A percentile compares a stretch with the other conserved stretches of the same genome.
Conservation (phyloP, 1,284 basidiomycete genomes). For the Boletus albobrunnescens region DNA sequence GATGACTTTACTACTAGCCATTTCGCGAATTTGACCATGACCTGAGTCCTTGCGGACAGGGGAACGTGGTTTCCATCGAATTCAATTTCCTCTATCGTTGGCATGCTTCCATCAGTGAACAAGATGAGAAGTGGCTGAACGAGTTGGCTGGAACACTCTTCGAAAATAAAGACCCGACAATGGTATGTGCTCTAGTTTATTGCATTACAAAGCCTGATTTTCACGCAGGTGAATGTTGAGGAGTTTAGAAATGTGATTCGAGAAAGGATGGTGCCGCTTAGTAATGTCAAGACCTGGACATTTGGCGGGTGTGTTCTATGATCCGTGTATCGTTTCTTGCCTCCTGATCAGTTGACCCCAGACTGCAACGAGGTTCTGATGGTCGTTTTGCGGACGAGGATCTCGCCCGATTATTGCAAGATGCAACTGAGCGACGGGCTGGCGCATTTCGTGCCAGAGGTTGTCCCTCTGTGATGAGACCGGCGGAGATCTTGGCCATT, state of each 20-base stretch:
- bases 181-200: conserved; percentile 28
- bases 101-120: conserved; percentile 63
- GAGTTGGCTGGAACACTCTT: conserved; percentile 46
- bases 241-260: conserved; percentile 43
- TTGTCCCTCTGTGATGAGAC: conserved; percentile 61
- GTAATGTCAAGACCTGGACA: conserved; percentile 44
- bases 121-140: conserved; percentile 62
- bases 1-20: conserved; percentile 6
- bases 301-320: conserved; percentile 46
- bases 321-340: background rate
- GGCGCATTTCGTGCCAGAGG: conserved; percentile 75
- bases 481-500: conserved; percentile 73
- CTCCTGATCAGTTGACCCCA: conserved; percentile 20
- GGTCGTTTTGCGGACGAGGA: conserved; percentile 68
- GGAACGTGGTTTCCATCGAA: conserved; percentile 71
- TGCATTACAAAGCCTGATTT: conserved; percentile 9
- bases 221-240: conserved; percentile 37
- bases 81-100: conserved; percentile 74
- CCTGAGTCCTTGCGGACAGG: conserved; percentile 55
- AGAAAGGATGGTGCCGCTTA: conserved; percentile 35
- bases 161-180: conserved; percentile 37
- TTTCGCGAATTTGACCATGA: conserved; percentile 25
- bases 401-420: conserved; percentile 61
- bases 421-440: conserved; percentile 63
- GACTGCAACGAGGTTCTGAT: conserved; percentile 48